These are phyloP conservation scores for Solanum ossicruentum DNA, from an alignment of 257 asterid genomes.

Conservation along the genomic window DNA sequence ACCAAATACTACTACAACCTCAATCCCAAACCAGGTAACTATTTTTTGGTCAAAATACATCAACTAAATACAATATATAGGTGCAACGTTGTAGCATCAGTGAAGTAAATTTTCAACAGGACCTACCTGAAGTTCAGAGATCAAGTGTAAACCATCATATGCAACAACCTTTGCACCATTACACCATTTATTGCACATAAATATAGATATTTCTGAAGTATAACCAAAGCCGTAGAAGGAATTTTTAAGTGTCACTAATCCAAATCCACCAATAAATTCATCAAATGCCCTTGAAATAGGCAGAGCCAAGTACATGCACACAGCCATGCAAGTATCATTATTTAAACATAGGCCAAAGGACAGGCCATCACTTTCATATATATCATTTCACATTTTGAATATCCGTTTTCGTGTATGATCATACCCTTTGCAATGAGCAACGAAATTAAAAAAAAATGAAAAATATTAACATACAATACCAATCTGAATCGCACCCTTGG, in stretches of 20 bases:
- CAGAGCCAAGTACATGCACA: background rate
- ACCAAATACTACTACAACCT: background rate
- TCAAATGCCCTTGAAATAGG: background rate
- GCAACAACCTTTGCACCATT: conserved; percentile 39
- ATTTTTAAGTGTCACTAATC: background rate
- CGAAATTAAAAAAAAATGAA: background rate
- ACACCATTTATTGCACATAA: background rate
- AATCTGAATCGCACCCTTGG: background rate
- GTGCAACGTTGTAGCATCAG: conserved; percentile 66
- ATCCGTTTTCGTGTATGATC: background rate
- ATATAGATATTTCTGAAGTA: background rate
- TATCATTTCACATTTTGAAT: background rate
- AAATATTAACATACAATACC: background rate
- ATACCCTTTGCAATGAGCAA: background rate
- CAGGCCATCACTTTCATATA: background rate
- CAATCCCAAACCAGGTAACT: background rate
- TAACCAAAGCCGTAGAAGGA: background rate
- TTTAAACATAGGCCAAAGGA: background rate
- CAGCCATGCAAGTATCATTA: no score
- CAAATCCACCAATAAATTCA: background rate
- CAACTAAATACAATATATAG: conserved; percentile 3
- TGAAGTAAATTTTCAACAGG: conserved; percentile 37
- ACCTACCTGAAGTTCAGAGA: conserved; percentile 94
- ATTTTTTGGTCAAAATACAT: background rate
- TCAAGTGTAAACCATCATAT: conserved; percentile 96